These are phyloP conservation scores for Paramecium caudatum DNA, from an alignment of 73 alveolate genomes.

Conservation along the genomic window DNA sequence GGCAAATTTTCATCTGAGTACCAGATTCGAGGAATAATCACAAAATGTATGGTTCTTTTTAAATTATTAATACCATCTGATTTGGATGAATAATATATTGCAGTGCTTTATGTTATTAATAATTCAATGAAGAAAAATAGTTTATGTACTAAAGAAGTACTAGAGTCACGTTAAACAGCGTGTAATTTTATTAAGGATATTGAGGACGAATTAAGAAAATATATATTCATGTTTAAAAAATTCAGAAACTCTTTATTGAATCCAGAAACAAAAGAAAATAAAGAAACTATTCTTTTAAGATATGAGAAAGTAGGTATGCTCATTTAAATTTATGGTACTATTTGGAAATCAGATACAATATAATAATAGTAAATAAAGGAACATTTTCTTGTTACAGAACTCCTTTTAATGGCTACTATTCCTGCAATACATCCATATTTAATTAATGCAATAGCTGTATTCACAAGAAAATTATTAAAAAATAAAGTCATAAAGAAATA, in stretches of 20 bases:
- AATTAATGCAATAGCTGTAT: slow-evolving; percentile 45
- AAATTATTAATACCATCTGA: slow-evolving; percentile 5
- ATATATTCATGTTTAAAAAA: slow-evolving; percentile 55
- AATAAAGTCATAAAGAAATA: not conserved
- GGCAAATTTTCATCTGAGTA: not conserved
- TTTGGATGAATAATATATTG: slow-evolving; percentile 45
- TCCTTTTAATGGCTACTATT: slow-evolving; percentile 12
- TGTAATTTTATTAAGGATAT: slow-evolving; percentile 48
- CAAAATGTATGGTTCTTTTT: slow-evolving; percentile 26
- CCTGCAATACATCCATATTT: slow-evolving; percentile 75
- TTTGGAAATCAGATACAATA: not conserved
- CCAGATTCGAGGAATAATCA: not conserved
- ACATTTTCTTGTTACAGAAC: slow-evolving; percentile 19
- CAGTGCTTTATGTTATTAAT: not conserved
- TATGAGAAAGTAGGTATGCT: slow-evolving; percentile 45
- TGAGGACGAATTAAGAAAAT: slow-evolving; percentile 53
- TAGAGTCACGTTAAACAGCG: slow-evolving; percentile 43
- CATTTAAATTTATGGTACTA: slow-evolving; percentile 7
- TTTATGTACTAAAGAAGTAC: not conserved
- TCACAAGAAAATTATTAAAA: slow-evolving; percentile 66
- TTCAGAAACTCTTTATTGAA: slow-evolving; percentile 34
- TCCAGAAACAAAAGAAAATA: slow-evolving; percentile 65
- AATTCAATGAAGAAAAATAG: not conserved
- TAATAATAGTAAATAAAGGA: not conserved
- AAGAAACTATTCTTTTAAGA: slow-evolving; percentile 21